Base-by-base conservation (phyloP, 768 basidiomycete species). In the Boletus barrowsii region DNA sequence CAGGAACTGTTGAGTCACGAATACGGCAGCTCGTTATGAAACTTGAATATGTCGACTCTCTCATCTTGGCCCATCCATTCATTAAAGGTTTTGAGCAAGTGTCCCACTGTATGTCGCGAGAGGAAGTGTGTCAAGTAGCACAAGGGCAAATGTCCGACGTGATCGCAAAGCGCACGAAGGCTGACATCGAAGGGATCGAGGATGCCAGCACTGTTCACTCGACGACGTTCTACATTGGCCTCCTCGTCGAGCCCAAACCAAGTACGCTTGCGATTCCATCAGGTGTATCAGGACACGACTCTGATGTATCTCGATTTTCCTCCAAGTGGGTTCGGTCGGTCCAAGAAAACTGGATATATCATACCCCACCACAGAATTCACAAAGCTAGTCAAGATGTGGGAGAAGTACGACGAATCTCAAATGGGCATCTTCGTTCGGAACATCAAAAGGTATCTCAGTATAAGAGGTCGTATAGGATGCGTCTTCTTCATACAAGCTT, bases 1-100 rank as follows among this genome's bases (percentile, higher is more conserved):
- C 93, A n/a, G 96, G 96, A 42, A 98, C 95, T n/a, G 97, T 99
- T 29, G 96, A 99, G 75, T 98, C 97, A 20, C 84, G 90, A 63
- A 81, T 98, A 76, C 86, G 97, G 42, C 94, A 94, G 70, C 80
- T 99, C 29, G 94, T 99, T 51, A 95, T 96, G 87, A 97, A 97
- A 75, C 85, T 99, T 49, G 96, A 98, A 77, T 91, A 87, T 62
- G 93, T 94, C 62, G 97, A 98, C 57, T 87, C 91, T 53, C 78
- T 99, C 63, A 83, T 85, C 52, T 77, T 94, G 54, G 95, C 94
- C 44, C 97, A 98, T 75, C 97, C 97, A 33, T 97, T 93, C 75
- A 81, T 91, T 73, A 94, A 91, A 70, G 93, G 93, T 47, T 94
- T 97, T 68, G 90, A 94, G 59, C 90, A 90, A 78, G 79, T 86